Conservation (phyloP, 371 early-diverging fungal species). For the Mucor plumbeus region DNA sequence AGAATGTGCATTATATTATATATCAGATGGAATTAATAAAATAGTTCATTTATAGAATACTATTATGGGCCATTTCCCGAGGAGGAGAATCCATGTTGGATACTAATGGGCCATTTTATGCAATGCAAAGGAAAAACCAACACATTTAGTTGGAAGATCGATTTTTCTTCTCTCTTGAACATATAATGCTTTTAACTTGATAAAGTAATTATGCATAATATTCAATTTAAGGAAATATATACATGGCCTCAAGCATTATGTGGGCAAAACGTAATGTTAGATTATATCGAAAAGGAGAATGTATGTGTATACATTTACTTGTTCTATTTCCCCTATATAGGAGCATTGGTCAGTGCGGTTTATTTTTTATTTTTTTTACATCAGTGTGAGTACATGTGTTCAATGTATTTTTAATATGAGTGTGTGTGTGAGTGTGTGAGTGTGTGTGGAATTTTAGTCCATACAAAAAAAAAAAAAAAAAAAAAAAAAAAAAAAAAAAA, state of each 20-base stretch:
- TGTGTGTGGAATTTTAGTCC: not conserved
- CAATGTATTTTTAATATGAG: not conserved
- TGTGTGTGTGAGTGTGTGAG: too few species aligned
- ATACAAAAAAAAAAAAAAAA: not conserved
- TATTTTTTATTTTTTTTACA: not conserved
- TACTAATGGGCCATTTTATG: not conserved
- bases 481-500: not conserved
- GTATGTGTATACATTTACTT: too few species aligned
- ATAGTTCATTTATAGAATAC: not conserved
- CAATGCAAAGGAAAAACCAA: not conserved
- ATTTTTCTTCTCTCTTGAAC: not conserved
- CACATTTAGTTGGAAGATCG: not conserved
- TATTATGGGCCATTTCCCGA: not conserved
- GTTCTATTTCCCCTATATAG: not conserved
- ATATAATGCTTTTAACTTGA: not conserved
- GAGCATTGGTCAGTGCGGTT: constrained; percentile 5
- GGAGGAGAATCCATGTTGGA: constrained; percentile 1
- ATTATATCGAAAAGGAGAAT: not conserved
- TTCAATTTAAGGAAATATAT: not conserved
- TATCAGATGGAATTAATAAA: not conserved
- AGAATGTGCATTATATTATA: not conserved
- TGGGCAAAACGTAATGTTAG: not conserved
- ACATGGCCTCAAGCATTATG: not conserved
- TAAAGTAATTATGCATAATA: not conserved
- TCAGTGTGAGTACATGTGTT: not conserved